Percentiles rank a stretch among this genome's conserved stretches.
Conservation (phyloP, 1,139 yeast genomes). For the Hyphopichia wangnamkhiaoensis region DNA sequence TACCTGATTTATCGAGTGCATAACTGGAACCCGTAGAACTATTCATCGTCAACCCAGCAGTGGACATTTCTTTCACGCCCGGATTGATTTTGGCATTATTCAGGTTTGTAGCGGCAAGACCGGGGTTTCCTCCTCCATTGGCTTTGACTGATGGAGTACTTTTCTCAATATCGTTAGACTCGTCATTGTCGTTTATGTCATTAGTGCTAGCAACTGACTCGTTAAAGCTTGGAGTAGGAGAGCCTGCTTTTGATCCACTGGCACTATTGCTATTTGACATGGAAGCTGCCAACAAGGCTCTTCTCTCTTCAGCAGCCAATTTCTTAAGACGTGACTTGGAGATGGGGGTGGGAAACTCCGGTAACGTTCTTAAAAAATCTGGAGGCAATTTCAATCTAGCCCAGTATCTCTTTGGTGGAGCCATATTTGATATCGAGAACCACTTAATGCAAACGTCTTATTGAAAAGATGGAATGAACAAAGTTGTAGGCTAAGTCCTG, state of each 20-base stretch:
- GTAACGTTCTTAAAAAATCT: conserved; percentile 33
- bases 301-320: conserved; percentile 30
- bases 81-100: conserved; percentile 36
- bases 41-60: conserved; percentile 46
- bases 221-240: conserved; percentile 21
- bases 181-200: background rate
- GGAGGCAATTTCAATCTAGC: conserved; percentile 36
- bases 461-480: no score
- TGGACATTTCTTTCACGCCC: conserved; percentile 43
- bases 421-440: conserved; percentile 18
- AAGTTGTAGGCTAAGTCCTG: no score
- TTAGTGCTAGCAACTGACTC: background rate
- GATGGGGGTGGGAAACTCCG: conserved; percentile 33
- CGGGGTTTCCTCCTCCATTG: background rate
- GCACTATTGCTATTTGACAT: conserved; percentile 6
- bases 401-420: conserved; percentile 33
- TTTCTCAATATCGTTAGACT: background rate
- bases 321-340: conserved; percentile 34
- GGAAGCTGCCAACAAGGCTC: conserved; percentile 8
- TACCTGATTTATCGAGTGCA: conserved; percentile 50
- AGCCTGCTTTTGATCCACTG: conserved; percentile 18
- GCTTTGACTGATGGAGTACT: background rate
- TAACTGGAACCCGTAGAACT: conserved; percentile 23
- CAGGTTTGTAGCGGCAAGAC: conserved; percentile 1
- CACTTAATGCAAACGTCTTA: background rate